phyloP scores from a whole-genome alignment of 768 basidiomycete genomes.

The Collybiopsis confluens region DNA sequence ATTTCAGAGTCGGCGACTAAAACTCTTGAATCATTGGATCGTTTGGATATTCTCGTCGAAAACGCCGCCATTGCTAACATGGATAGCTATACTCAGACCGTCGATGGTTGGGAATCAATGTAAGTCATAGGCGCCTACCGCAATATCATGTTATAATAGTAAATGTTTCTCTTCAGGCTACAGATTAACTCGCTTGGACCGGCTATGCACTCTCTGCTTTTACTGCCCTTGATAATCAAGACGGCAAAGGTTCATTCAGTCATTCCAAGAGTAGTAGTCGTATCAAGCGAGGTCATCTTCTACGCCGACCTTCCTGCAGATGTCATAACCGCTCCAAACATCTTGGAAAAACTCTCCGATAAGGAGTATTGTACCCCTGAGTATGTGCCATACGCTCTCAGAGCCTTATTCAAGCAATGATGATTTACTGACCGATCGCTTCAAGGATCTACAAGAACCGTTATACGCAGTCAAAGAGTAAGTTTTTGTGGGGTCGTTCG shows the following conservation, averaged over 20 bases:
- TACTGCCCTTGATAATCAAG: conserved; percentile 25
- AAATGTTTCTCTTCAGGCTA: conserved; percentile 16
- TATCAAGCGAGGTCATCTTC: conserved; percentile 25
- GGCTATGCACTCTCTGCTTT: conserved; percentile 23
- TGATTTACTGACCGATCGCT: background rate
- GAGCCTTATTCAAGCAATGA: too few relatives aligned
- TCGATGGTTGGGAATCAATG: conserved; percentile 45
- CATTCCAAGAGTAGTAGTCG: conserved; percentile 22
- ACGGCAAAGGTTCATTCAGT: conserved; percentile 19
- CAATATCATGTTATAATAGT: background rate
- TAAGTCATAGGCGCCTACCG: conserved; percentile 15
- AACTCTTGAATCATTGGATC: conserved; percentile 25
- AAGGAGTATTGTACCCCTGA: conserved; percentile 15
- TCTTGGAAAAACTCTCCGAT: conserved; percentile 20
- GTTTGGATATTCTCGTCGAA: conserved; percentile 41
- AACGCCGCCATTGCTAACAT: conserved; percentile 31
- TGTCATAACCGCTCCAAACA: conserved; percentile 15
- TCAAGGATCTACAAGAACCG: conserved; percentile 15
- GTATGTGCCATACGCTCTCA: conserved; percentile 12
- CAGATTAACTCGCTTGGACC: conserved; percentile 33
- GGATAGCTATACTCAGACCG: conserved; percentile 18
- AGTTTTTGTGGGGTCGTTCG: background rate
- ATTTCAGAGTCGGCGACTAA: conserved; percentile 34
- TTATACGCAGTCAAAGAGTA: conserved; percentile 24
- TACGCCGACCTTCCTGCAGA: conserved; percentile 15